Evolutionary conservation across 768 basidiomycete species (phyloP).

Genomic region (Rhizopogon sp.): DNA sequence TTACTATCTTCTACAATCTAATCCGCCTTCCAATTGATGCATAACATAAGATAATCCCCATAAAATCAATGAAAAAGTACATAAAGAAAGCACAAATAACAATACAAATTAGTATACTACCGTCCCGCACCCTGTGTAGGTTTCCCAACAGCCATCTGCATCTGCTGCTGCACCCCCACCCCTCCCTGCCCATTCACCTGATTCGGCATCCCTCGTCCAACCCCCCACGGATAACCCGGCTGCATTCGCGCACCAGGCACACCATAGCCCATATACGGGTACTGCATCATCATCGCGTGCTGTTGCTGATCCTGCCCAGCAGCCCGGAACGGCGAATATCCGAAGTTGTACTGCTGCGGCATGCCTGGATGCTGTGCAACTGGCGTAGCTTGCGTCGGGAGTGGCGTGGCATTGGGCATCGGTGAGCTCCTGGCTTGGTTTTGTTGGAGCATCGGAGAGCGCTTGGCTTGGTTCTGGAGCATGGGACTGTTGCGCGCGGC

Average conservation of each 20-base stretch:
- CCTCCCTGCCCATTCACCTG: constrained; percentile 17
- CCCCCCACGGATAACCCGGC: constrained; percentile 22
- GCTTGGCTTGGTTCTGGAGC: constrained; percentile 27
- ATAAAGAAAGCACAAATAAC: constrained; percentile 1
- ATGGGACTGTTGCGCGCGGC: constrained; percentile 32
- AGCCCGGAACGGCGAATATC: constrained; percentile 25
- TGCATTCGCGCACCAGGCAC: constrained; percentile 13
- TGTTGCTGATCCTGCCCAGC: constrained; percentile 26
- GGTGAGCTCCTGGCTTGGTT: constrained; percentile 4
- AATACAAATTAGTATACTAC: constrained; percentile 14
- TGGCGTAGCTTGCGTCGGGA: constrained; percentile 21
- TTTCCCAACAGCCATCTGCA: constrained; percentile 27
- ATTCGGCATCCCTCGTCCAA: constrained; percentile 15
- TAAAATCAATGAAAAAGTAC: constrained; percentile 3
- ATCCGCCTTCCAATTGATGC: background rate
- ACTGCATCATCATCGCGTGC: constrained; percentile 27
- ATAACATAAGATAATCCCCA: background rate
- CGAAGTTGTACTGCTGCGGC: constrained; percentile 29
- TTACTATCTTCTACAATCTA: background rate
- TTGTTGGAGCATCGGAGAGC: constrained; percentile 22
- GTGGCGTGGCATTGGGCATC: constrained; percentile 17
- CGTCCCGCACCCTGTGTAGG: constrained; percentile 29
- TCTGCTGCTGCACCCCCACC: constrained; percentile 23
- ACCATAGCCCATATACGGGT: constrained; percentile 14
- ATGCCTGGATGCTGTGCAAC: constrained; percentile 20